Percentiles rank a stretch among this genome's conserved stretches.
Evolutionary conservation across 2,329 filamentous ascomycete species (phyloP).

Genomic region (Ophiostoma ips): DNA sequence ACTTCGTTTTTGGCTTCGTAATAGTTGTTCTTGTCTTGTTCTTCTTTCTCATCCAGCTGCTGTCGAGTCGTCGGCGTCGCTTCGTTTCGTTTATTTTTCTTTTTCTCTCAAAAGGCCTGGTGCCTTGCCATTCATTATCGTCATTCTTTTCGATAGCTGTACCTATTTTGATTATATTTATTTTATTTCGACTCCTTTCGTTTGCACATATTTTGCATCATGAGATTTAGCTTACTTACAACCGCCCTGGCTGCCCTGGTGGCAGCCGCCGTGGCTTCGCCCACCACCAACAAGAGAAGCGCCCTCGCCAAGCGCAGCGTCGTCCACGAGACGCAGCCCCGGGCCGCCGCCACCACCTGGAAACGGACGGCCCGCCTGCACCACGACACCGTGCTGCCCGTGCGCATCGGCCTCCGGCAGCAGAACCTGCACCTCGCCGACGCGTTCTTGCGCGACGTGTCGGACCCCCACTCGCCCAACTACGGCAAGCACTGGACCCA

Average conservation of each 20-base stretch:
- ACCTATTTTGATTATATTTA: neutral
- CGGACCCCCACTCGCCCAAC: slow-evolving; percentile 28
- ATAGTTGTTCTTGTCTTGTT: too few relatives aligned
- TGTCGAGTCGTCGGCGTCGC: too few relatives aligned
- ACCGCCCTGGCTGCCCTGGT: slow-evolving; percentile 19
- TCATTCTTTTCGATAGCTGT: neutral
- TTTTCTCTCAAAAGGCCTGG: too few relatives aligned
- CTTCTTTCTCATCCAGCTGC: too few relatives aligned
- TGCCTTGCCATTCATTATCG: too few relatives aligned
- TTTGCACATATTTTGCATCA: too few relatives aligned
- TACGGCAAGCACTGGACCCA: slow-evolving; percentile 35
- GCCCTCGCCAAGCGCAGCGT: slow-evolving; percentile 14
- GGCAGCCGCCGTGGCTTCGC: slow-evolving; percentile 16
- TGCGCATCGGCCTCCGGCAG: slow-evolving; percentile 31
- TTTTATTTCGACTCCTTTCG: neutral
- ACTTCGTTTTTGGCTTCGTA: too few relatives aligned
- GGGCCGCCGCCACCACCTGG: slow-evolving; percentile 15
- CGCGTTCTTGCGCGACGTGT: slow-evolving; percentile 28
- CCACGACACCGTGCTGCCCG: slow-evolving; percentile 19
- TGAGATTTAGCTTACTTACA: slow-evolving; percentile 15
- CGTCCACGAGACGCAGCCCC: slow-evolving; percentile 21
- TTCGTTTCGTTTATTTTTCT: too few relatives aligned
- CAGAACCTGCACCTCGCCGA: slow-evolving; percentile 32
- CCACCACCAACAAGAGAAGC: neutral
- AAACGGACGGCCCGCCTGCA: slow-evolving; percentile 15